Evolutionary conservation across 768 basidiomycete genomes (phyloP), one percentile per base, ranked within the genome.

Genomic region (Cystobasidiopsis lactophilus): DNA sequence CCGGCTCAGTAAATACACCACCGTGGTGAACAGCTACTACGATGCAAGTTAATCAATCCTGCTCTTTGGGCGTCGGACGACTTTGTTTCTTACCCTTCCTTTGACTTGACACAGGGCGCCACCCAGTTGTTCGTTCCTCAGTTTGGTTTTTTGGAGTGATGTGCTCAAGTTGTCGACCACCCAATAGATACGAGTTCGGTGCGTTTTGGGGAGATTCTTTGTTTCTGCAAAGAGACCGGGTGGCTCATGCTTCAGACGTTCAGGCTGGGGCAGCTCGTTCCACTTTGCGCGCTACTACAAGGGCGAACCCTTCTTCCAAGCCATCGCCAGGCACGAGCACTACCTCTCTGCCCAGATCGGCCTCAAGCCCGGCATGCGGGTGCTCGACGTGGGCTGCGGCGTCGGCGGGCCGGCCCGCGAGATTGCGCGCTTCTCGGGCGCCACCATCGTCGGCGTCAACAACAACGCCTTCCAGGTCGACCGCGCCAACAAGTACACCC

Each of bases 311-410:
- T 70, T 70, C 63, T 62, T 65, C 53, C 61, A 64, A 40, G 65
- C 65, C 21, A 63, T 68, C 49, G 88, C 91, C 26, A 80, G 93
- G 39, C 91, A 96, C 63, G 91, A 98, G 69, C 91, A 98, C 70
- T 96, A 89, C 70, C 83, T 98, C 58, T 79, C 88, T 3, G 71
- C 80, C 9, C 75, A 84, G 63, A 86, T 95, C 80, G 66, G 68
- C 44, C 71, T 98, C 55, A 76, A 76, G 49, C 77, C 86, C 0
- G 85, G 86, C 40, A 93, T 93, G 88, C 77, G 80, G 31, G 89
- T 98, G 39, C 79, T 98, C 55, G 93, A 98, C 64, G 89, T 98
- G 54, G 93, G 93, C 2, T 96, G 93, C 66, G 93, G 93, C 16
- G 62, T 98, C 51, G 93, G 93, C 45, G 93, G 93, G 0, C 93